Conservation (phyloP, 2,329 filamentous ascomycete genomes). For the Monosporascus sp. region DNA sequence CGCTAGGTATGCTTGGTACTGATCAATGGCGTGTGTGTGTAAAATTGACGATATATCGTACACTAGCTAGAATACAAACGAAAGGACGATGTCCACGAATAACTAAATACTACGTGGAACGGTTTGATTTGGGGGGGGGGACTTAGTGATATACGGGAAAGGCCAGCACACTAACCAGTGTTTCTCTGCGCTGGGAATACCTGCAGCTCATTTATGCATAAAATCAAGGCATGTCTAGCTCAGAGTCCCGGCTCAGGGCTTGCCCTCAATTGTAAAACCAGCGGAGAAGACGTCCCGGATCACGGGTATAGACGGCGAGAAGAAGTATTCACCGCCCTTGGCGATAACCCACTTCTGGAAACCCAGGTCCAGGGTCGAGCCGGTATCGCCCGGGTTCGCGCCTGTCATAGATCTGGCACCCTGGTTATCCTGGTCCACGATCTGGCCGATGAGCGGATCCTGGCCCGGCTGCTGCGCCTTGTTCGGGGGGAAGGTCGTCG, state of each 20-base stretch:
- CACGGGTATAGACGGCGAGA: constrained; percentile 35
- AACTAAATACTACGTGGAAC: no score
- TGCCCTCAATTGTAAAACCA: not conserved
- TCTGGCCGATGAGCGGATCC: constrained; percentile 33
- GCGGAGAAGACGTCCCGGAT: constrained; percentile 6
- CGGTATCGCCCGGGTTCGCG: constrained; percentile 14
- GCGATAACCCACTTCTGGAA: constrained; percentile 34
- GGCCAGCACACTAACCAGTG: no score
- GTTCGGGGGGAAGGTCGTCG: not conserved
- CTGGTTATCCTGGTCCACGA: constrained; percentile 11
- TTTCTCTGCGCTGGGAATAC: no score
- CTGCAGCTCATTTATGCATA: no score
- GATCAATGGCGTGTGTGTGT: no score
- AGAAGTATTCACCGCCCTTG: constrained; percentile 42
- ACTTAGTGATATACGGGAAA: no score
- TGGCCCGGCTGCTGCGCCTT: constrained; percentile 23
- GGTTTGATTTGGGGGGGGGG: no score
- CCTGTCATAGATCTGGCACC: constrained; percentile 21
- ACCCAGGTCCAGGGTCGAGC: constrained; percentile 13
- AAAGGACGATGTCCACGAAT: no score
- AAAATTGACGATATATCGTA: no score
- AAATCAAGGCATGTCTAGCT: not conserved
- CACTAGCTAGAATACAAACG: no score
- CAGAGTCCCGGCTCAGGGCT: not conserved
- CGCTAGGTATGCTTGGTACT: no score